Percentiles rank a stretch among this genome's conserved stretches.
These are phyloP conservation scores for Colletotrichum horii DNA, from an alignment of 2,329 filamentous ascomycete species.

Conservation along the genomic window DNA sequence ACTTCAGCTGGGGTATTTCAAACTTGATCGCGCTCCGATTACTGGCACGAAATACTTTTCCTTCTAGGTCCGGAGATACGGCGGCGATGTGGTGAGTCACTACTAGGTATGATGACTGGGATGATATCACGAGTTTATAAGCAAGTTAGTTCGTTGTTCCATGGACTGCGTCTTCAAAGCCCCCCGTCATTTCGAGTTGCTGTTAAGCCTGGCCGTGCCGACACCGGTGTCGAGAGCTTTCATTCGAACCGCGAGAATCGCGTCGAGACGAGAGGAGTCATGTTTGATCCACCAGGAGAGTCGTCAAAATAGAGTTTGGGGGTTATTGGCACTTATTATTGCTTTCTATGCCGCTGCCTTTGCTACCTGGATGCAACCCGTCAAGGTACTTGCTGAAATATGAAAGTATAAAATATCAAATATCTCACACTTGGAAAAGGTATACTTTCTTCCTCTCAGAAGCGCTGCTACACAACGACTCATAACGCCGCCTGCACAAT, in stretches of 20 bases:
- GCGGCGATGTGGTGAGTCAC: too few species aligned
- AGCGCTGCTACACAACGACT: not conserved
- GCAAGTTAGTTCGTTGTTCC: too few species aligned
- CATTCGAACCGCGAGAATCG: not conserved
- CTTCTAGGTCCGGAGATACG: too few species aligned
- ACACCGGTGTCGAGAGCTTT: not conserved
- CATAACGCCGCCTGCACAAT: not conserved
- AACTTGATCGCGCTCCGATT: slow-evolving; percentile 25
- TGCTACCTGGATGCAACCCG: too few species aligned
- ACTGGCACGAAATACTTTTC: slow-evolving; percentile 12
- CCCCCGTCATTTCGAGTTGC: not conserved
- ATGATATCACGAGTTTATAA: too few species aligned
- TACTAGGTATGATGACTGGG: too few species aligned
- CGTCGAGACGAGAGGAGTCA: not conserved
- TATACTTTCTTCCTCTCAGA: not conserved
- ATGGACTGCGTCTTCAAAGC: too few species aligned
- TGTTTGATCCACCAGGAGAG: not conserved
- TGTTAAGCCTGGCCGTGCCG: not conserved
- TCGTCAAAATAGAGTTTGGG: not conserved
- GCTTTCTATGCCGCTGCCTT: not conserved
- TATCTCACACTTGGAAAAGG: not conserved
- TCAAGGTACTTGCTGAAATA: not conserved
- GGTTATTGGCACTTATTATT: not conserved
- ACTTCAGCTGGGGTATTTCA: slow-evolving; percentile 34
- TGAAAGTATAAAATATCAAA: not conserved